Evolutionary conservation across 1,284 basidiomycete species (phyloP).

Genomic region (Paramarasmius palmivorus): DNA sequence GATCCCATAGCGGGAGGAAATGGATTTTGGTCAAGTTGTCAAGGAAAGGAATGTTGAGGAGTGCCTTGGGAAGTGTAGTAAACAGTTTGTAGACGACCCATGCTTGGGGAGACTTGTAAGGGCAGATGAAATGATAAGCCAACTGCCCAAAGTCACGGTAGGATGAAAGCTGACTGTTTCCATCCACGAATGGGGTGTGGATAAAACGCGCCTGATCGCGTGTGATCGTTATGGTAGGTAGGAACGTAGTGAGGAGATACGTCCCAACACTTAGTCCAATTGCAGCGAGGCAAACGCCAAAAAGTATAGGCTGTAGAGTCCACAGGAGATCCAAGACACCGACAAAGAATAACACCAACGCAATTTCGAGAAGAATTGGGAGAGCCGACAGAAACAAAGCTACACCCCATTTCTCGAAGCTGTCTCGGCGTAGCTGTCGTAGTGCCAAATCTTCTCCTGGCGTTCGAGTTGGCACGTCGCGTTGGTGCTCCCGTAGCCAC

Average conservation of each 20-base stretch:
- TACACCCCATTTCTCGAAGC: not conserved
- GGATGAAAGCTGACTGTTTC: not conserved
- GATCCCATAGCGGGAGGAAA: too few species aligned
- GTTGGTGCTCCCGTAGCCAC: constrained; percentile 12
- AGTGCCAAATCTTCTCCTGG: not conserved
- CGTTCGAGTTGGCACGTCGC: not conserved
- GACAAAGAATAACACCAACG: constrained; percentile 6
- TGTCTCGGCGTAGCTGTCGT: not conserved
- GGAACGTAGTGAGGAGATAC: not conserved
- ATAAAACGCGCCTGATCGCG: not conserved
- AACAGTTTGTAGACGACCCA: not conserved
- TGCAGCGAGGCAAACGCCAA: not conserved
- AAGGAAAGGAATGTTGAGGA: too few species aligned
- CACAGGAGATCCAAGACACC: constrained; percentile 9
- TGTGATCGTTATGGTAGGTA: not conserved
- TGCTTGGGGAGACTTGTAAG: constrained; percentile 1
- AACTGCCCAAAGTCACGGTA: too few species aligned
- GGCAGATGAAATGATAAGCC: not conserved
- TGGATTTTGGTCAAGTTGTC: too few species aligned
- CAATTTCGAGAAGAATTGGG: constrained; percentile 4
- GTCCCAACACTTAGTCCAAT: constrained; percentile 1
- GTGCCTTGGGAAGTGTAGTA: too few species aligned
- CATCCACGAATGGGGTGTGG: not conserved
- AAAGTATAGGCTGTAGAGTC: not conserved
- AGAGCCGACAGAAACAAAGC: not conserved